A percentile compares a stretch with the other conserved stretches of the same genome.
Evolutionary conservation across 768 basidiomycete species (phyloP).

Genomic region (Podaxis carcinomalis): DNA sequence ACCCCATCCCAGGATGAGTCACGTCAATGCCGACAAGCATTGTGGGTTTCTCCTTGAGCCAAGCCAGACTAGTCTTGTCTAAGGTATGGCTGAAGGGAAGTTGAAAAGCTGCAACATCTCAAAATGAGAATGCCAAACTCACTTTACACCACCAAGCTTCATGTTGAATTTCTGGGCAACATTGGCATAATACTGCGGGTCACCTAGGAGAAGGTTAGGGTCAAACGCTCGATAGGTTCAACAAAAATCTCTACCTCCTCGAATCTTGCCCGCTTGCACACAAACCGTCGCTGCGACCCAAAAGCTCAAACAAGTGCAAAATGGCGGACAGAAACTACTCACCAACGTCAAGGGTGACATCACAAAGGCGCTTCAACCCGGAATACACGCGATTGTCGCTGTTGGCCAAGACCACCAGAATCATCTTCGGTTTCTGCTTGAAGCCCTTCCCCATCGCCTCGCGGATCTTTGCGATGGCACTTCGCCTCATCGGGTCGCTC

Average conservation of each 20-base stretch:
- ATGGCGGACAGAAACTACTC: conserved; percentile 11
- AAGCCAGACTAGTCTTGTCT: conserved; percentile 48
- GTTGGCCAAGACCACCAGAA: conserved; percentile 64
- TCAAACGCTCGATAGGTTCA: conserved; percentile 20
- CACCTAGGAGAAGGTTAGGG: conserved; percentile 36
- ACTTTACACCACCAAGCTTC: conserved; percentile 81
- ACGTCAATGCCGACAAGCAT: conserved; percentile 85
- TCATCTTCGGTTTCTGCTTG: conserved; percentile 45
- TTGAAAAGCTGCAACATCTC: conserved; percentile 7
- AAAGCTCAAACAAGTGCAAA: not conserved
- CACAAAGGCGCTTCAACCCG: conserved; percentile 70
- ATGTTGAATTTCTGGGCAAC: conserved; percentile 80
- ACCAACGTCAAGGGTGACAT: conserved; percentile 59
- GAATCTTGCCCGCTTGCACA: conserved; percentile 67
- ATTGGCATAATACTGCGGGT: conserved; percentile 72
- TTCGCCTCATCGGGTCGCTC: conserved; percentile 49
- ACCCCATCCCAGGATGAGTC: conserved; percentile 77
- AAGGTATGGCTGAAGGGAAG: conserved; percentile 34
- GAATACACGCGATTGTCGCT: conserved; percentile 75
- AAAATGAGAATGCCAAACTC: conserved; percentile 17
- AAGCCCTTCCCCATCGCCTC: conserved; percentile 31
- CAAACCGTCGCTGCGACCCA: conserved; percentile 56
- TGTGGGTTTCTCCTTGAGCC: conserved; percentile 58
- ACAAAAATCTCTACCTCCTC: conserved; percentile 36
- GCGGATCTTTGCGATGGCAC: conserved; percentile 45